Evolutionary conservation across 2,329 filamentous ascomycete genomes (phyloP), one percentile per base, ranked within the genome.

Genomic region (Talaromyces amestolkiae): DNA sequence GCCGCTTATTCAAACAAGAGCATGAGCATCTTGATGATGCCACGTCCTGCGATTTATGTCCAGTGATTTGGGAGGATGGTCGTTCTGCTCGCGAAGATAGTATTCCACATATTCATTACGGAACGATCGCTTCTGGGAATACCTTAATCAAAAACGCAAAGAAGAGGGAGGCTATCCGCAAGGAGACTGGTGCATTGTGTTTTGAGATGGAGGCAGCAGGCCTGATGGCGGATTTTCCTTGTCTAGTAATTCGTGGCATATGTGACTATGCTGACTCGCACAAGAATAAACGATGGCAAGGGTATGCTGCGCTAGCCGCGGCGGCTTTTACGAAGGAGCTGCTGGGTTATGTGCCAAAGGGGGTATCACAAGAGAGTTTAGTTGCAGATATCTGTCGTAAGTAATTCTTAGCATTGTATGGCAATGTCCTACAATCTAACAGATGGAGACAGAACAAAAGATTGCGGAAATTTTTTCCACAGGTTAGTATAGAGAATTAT

Each of bases 221-320:
- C 13, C 62, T 68, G 4, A 49, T 49, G 11, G 22, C 45, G 3
- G 45, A 49, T 11, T 49, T 49, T 7, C 11, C 22, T 27, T 49
- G 58, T 53, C 33, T 68, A 2, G 54, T 67, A 9, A 63, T 68
- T 6, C 5, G 58, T 35, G 63, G 67, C 1, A 67, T 67, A 7
- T 67, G 63, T 45, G 51, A 68, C 35, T 68, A 68, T 47, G 49
- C 65, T 3, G 63, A 68, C 54, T 65, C 65, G 2, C 67, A 68
- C 41, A 68, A 68, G 58, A 67, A 65, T 49, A 58, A 68, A 17
- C 3, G 31, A 22, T 68, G 65, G 67, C 67, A 68, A 22, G 47
- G 47, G 39, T 68, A 65, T 54, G 63, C 65, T 8, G 66, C 66
- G 17, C 47, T 27, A 0, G 37, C 58, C 6, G 65, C 67, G 17